phyloP scores from a whole-genome alignment of 208 protist genomes.

The Wallacemonas sp. region DNA sequence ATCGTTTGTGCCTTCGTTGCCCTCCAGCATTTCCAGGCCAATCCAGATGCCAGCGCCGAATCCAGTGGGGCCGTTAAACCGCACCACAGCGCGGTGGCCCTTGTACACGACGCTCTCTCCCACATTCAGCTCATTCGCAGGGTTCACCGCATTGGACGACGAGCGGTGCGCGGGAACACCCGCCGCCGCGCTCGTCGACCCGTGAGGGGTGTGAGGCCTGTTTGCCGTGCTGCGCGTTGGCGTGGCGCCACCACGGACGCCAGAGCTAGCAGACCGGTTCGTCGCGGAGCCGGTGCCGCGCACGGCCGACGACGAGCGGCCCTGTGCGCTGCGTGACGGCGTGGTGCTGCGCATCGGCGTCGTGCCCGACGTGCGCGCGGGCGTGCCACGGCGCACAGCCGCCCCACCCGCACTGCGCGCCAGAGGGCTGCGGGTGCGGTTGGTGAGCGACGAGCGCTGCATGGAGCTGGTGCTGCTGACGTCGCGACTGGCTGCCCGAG shows the following conservation, averaged over 20 bases:
- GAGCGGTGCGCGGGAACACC: neutral
- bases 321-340: conserved; percentile 28
- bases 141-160: conserved; percentile 31
- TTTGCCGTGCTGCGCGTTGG: conserved; percentile 30
- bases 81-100: conserved; percentile 78
- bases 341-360: conserved; percentile 54
- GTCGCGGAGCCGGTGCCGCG: conserved; percentile 9
- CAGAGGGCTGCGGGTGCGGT: conserved; percentile 72
- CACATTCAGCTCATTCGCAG: conserved; percentile 72
- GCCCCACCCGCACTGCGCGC: conserved; percentile 73
- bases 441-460: conserved; percentile 35
- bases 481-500: conserved; percentile 45
- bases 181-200: neutral
- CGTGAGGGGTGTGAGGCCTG: conserved; percentile 28
- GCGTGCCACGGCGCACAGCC: conserved; percentile 80
- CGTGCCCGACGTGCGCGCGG: conserved; percentile 54
- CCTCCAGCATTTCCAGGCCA: conserved; percentile 90
- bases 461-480: conserved; percentile 45
- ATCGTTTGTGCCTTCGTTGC: conserved; percentile 89
- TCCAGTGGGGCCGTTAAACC: conserved; percentile 80
- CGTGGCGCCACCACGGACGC: conserved; percentile 10
- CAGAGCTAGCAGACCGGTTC: conserved; percentile 5
- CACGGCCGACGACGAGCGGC: conserved; percentile 14
- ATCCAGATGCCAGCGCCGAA: conserved; percentile 89
- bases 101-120: conserved; percentile 86